phyloP scores from a whole-genome alignment of 805 yeast genomes.

The Zygosaccharomyces kombuchaensis region DNA sequence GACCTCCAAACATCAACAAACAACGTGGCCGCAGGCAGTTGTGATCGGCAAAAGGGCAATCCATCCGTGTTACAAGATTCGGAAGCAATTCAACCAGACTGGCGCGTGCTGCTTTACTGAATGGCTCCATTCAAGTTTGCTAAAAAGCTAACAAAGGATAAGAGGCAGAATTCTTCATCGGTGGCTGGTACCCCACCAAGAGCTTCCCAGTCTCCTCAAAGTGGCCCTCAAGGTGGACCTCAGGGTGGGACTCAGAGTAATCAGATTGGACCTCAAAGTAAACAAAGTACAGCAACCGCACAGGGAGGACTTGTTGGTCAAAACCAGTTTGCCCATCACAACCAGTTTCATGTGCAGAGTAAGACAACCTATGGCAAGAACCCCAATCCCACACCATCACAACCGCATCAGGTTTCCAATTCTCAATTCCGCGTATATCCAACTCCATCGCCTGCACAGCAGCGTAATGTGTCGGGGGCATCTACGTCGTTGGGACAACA shows the following conservation, averaged over 20 bases:
- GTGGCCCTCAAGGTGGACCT: not conserved
- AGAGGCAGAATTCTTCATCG: conserved; percentile 12
- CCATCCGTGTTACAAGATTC: not conserved
- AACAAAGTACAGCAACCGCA: not conserved
- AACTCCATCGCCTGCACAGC: conserved; percentile 27
- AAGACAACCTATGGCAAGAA: conserved; percentile 6
- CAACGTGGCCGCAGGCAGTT: not conserved
- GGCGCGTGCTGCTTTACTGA: not conserved
- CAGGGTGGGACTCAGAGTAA: not conserved
- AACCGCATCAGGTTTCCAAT: conserved; percentile 16
- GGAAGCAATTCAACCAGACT: not conserved
- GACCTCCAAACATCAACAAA: not conserved
- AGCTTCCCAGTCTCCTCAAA: conserved; percentile 1
- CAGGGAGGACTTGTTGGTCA: conserved; percentile 9
- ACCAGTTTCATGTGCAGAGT: conserved; percentile 17
- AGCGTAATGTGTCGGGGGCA: conserved; percentile 32
- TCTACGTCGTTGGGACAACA: conserved; percentile 21
- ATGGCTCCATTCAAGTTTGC: conserved; percentile 62
- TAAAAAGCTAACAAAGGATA: conserved; percentile 41
- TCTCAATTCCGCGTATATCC: conserved; percentile 19
- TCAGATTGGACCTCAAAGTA: conserved; percentile 11
- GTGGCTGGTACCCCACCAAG: not conserved
- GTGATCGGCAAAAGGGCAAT: not conserved
- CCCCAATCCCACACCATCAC: conserved; percentile 12
- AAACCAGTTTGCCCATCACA: conserved; percentile 11